Conservation (phyloP, 106 monocot genomes). For the Triglochin maritima region DNA sequence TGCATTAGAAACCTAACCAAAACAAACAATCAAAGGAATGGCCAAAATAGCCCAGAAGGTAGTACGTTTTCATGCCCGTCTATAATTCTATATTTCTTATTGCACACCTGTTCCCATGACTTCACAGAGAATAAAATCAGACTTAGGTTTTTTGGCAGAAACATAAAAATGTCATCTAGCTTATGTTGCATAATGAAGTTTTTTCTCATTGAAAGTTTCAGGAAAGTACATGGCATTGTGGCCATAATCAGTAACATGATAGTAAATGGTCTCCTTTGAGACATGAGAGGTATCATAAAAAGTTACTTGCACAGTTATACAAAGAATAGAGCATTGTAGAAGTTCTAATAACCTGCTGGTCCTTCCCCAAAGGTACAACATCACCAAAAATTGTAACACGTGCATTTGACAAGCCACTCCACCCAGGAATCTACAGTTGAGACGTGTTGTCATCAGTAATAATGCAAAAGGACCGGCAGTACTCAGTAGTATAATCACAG, state of each 20-base stretch:
- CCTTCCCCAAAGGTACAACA: conserved; percentile 55
- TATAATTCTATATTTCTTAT: no score
- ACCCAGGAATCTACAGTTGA: conserved; percentile 76
- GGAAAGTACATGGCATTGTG: no score
- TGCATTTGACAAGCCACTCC: conserved; percentile 98
- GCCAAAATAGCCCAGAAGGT: no score
- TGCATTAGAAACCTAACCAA: not conserved
- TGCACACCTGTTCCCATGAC: no score
- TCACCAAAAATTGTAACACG: conserved; percentile 98
- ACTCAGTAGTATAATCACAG: not conserved
- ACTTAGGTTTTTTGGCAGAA: no score
- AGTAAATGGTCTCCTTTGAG: no score
- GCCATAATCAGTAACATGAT: no score
- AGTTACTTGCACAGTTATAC: not conserved
- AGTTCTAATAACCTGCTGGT: conserved; percentile 52
- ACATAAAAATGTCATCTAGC: no score
- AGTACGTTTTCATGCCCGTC: no score
- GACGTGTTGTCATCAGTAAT: not conserved
- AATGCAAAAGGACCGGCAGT: not conserved
- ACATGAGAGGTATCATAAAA: not conserved
- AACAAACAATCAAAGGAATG: not conserved
- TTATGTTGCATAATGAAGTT: not conserved
- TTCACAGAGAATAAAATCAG: no score
- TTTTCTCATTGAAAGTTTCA: not conserved
- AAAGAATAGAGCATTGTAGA: not conserved